Evolutionary conservation across 2,329 filamentous ascomycete genomes (phyloP), one percentile per base, ranked within the genome.

Genomic region (Tolypocladium amazonense): DNA sequence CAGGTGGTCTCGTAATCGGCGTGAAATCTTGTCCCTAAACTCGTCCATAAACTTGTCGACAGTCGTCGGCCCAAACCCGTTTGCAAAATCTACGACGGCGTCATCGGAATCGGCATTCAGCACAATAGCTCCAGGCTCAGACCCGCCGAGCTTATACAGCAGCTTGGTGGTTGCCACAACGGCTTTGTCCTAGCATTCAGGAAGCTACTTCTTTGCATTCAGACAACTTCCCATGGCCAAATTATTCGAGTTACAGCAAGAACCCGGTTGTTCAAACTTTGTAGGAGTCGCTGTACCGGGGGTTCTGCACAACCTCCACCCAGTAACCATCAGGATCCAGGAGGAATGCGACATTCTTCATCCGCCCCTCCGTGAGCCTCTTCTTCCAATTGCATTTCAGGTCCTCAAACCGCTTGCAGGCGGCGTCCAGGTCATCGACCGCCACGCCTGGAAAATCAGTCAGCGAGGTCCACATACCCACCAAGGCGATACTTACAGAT

Each of bases 281-380:
- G 41, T 75, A 71, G 74, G 82, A 76, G 56, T 77, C 79, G 7
- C 75, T 81, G 61, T 89, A 78, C 58, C 77, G 80, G 75, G 90
- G 87, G 68, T 96, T 96, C 77, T 96, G 90, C 57, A 96, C 79
- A 68, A 88, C 71, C 75, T 88, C 86, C 58, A 91, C 82, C 90
- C 89, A 95, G 76, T 95, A 96, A 56, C 83, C 84, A 74, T 96
- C 92, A 0, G 92, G 92, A 66, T 93, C 93, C 56, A 96, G 79
- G 55, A 97, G 76, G 71, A 97, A 97, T 0, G 94, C 94, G 58
- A 97, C 87, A 65, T 94, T 90, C 81, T 90, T 93, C 92, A 97
- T 96, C 54, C 84, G 80, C 2, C 93, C 93, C 64, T 97, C 93
- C 2, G 90, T 96, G 62, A 97, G 81, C 65, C 90, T 83, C 86